Evolutionary conservation across 345 rosid genomes (phyloP), one percentile per base, ranked within the genome.

Genomic region (Syzygium grande): DNA sequence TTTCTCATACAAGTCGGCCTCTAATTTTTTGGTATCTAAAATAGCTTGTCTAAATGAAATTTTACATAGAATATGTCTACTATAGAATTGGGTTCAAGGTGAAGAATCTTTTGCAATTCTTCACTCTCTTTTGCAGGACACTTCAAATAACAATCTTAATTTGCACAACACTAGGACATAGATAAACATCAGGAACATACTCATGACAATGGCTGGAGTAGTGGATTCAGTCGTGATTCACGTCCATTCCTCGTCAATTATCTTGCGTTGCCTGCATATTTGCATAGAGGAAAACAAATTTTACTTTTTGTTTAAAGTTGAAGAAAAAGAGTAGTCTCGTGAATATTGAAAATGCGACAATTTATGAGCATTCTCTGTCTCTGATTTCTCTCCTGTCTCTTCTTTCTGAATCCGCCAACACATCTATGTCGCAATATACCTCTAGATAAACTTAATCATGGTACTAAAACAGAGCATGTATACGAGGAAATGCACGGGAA

Each of bases 151-250:
- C 41, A 0, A 65, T 15, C 16, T 15, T 16, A 29, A 65, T 65
- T 65, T 30, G 41, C 78, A 65, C 16, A 3, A 29, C 78, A 65
- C 6, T 5, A 29, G 16, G 38, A 29, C 21, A 63, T 2, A 3
- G 0, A 27, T 0, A 27, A 4, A 12, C 5, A 63, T 29, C 21
- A 29, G 29, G 41, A 14, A n/a, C 3, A n/a, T 0, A 29, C 0
- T 7, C 5, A 15, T 4, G 0, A 65, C 5, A 0, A 65, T 29
- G 22, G 34, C 78, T 15, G 41, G 41, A 30, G 6, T 7, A 65
- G 38, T 13, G 34, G 38, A 3, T 1, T 1, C 19, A 3, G 6
- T 0, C 22, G 1, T 65, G 41, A 65, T 65, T 15, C 41, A 3
- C 78, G 10, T 16, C 78, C 41, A 29, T 30, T 30, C 10, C 78